phyloP scores from a whole-genome alignment of 2,329 filamentous ascomycete species.

The Hypoxylon sp. region DNA sequence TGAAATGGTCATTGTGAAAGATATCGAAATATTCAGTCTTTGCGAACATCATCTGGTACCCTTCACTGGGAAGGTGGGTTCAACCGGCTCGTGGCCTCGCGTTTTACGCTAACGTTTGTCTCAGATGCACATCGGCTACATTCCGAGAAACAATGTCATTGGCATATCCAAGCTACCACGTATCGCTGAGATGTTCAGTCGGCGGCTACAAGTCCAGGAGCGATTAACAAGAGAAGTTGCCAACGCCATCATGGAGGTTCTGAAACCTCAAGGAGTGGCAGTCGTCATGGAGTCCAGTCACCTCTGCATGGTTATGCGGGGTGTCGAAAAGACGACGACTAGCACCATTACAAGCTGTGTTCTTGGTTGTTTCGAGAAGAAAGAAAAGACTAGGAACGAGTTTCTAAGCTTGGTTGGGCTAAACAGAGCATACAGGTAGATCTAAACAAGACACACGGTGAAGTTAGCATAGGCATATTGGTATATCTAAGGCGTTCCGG shows the following conservation, averaged over 20 bases:
- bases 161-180: slow-evolving; percentile 96
- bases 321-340: slow-evolving; percentile 91
- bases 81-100: slow-evolving; percentile 25
- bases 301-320: slow-evolving; percentile 98
- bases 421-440: slow-evolving; percentile 59
- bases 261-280: slow-evolving; percentile 93
- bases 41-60: slow-evolving; percentile 99
- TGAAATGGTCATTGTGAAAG: slow-evolving; percentile 97
- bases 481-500: slow-evolving; percentile 44
- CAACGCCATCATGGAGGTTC: slow-evolving; percentile 90
- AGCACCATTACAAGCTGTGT: slow-evolving; percentile 97
- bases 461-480: slow-evolving; percentile 9
- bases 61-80: slow-evolving; percentile 88
- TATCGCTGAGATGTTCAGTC: slow-evolving; percentile 96
- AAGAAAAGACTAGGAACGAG: slow-evolving; percentile 94
- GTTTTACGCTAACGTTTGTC: slow-evolving; percentile 10
- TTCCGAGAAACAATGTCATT: slow-evolving; percentile 88
- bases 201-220: slow-evolving; percentile 95
- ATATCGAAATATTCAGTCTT: slow-evolving; percentile 94
- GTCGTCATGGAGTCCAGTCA: slow-evolving; percentile 98
- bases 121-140: slow-evolving; percentile 99
- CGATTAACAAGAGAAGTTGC: slow-evolving; percentile 96
- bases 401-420: slow-evolving; percentile 86
- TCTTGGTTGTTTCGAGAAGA: slow-evolving; percentile 93
- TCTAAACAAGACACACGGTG: not conserved